These are phyloP conservation scores for Candida arabinofermentans DNA, from an alignment of 805 yeast species.

Conservation along the genomic window DNA sequence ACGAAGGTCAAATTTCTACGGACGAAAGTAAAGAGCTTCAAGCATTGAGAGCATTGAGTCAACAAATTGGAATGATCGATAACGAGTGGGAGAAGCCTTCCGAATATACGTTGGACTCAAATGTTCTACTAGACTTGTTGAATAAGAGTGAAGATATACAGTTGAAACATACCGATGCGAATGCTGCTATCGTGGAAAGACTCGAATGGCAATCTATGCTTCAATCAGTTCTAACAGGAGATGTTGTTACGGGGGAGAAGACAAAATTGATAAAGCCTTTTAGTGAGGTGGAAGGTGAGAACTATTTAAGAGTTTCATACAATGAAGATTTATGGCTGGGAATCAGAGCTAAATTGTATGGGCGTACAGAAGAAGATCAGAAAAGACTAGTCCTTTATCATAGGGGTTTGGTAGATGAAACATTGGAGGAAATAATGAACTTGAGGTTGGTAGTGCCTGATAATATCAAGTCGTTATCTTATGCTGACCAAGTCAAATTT, in stretches of 20 bases:
- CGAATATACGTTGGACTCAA: constrained; percentile 34
- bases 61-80: constrained; percentile 30
- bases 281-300: constrained; percentile 38
- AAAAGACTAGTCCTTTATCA: constrained; percentile 61
- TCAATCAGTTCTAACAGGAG: constrained; percentile 87
- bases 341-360: constrained; percentile 73
- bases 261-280: constrained; percentile 59
- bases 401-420: constrained; percentile 66
- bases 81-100: constrained; percentile 32
- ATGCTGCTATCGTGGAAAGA: constrained; percentile 55
- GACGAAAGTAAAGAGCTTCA: constrained; percentile 24
- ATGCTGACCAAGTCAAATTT: constrained; percentile 22
- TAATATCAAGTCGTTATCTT: constrained; percentile 13
- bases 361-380: constrained; percentile 79
- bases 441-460: constrained; percentile 53
- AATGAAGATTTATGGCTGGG: constrained; percentile 85
- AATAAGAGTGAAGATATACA: constrained; percentile 35
- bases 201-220: constrained; percentile 96
- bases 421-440: constrained; percentile 62
- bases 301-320: constrained; percentile 48
- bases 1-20: constrained; percentile 14
- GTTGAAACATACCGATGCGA: constrained; percentile 24
- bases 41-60: constrained; percentile 29
- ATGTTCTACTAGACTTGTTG: constrained; percentile 28
- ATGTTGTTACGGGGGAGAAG: constrained; percentile 88